A percentile compares a stretch with the other conserved stretches of the same genome.
These are phyloP conservation scores for Colletotrichum coccodes DNA, from an alignment of 2,329 filamentous ascomycete genomes.

Conservation along the genomic window DNA sequence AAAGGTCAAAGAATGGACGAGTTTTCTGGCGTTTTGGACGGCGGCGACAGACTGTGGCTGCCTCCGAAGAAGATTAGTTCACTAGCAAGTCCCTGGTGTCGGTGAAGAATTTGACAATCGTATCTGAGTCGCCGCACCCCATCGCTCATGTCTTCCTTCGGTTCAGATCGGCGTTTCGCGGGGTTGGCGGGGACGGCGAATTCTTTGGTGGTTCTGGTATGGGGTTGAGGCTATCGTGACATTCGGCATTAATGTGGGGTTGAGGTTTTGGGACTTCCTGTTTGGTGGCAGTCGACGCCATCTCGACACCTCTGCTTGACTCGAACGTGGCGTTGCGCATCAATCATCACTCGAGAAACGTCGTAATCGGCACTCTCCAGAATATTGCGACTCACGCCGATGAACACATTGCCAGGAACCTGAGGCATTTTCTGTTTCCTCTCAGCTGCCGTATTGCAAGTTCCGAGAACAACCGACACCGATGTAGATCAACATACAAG, in stretches of 20 bases:
- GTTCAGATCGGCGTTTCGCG: neutral
- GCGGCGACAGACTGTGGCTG: too few relatives aligned
- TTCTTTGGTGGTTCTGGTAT: neutral
- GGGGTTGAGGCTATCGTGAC: slow-evolving; percentile 30
- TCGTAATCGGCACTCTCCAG: neutral
- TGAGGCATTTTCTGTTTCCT: neutral
- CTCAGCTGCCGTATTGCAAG: neutral
- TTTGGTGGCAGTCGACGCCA: neutral
- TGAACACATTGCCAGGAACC: neutral
- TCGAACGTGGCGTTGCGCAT: neutral
- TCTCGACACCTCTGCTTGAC: neutral
- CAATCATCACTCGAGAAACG: too few relatives aligned
- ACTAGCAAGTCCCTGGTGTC: neutral
- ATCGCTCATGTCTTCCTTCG: neutral
- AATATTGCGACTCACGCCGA: neutral
- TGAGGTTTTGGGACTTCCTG: neutral
- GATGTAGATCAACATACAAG: neutral
- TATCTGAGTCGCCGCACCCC: neutral
- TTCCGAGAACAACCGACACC: neutral
- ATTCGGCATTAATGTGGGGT: slow-evolving; percentile 15
- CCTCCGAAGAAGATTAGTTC: neutral
- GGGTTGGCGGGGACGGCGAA: neutral
- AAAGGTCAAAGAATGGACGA: neutral
- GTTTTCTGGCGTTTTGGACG: too few relatives aligned
- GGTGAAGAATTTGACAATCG: neutral